phyloP scores from a whole-genome alignment of 805 yeast genomes.

The Lipomyces lipofer region DNA sequence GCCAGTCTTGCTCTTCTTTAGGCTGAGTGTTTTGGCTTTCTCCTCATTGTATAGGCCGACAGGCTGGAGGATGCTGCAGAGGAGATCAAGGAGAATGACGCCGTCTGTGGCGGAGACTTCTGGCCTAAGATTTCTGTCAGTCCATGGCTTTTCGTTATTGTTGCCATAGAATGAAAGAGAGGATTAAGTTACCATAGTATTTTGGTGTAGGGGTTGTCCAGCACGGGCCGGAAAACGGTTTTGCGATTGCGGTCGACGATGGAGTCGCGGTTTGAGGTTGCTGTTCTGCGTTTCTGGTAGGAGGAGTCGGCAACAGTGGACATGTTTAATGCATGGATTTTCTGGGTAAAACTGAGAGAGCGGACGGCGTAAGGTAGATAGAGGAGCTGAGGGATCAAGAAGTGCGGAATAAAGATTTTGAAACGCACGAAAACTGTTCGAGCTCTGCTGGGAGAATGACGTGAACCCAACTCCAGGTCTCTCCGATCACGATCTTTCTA shows the following conservation, averaged over 20 bases:
- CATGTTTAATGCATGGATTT: no score
- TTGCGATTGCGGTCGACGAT: conserved; percentile 21
- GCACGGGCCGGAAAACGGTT: conserved; percentile 34
- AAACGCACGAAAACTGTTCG: no score
- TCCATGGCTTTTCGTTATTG: neutral
- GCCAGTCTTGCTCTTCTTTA: neutral
- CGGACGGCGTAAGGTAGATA: no score
- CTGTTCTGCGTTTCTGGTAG: no score
- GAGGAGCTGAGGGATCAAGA: no score
- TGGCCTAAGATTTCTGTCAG: conserved; percentile 14
- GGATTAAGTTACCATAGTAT: conserved; percentile 15
- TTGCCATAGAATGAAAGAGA: neutral
- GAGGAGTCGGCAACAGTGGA: no score
- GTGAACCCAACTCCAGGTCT: no score
- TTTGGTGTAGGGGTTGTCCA: conserved; percentile 35
- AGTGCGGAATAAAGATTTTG: no score
- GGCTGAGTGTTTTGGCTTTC: conserved; percentile 1
- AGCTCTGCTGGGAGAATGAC: no score
- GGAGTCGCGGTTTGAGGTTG: no score
- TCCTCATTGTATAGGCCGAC: conserved; percentile 6
- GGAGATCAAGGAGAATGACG: conserved; percentile 17
- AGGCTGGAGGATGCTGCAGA: conserved; percentile 14
- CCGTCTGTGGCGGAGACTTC: conserved; percentile 17
- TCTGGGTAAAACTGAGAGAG: no score
- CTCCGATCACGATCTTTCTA: no score